phyloP scores from a whole-genome alignment of 805 yeast species.

The Wickerhamiella nectarea region DNA sequence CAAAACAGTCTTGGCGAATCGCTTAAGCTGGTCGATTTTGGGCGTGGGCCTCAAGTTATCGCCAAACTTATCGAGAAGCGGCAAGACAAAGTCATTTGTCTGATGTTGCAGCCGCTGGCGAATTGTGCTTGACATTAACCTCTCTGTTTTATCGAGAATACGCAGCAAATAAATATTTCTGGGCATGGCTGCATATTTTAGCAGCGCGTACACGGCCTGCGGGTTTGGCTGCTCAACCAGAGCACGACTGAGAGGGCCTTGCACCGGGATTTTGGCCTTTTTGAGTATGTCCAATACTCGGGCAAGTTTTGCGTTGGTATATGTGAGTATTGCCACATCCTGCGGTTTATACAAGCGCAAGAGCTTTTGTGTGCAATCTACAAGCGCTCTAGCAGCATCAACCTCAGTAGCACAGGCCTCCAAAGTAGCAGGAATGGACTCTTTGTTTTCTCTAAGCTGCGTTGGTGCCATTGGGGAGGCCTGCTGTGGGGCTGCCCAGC shows the following conservation, averaged over 20 bases:
- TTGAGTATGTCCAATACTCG: not conserved
- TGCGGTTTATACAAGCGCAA: not conserved
- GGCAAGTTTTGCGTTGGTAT: constrained; percentile 1
- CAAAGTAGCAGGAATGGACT: no score
- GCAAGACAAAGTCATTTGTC: not conserved
- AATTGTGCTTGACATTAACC: not conserved
- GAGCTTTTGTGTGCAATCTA: not conserved
- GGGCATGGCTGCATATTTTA: not conserved
- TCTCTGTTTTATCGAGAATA: constrained; percentile 23
- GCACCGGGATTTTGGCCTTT: not conserved
- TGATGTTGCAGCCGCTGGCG: not conserved
- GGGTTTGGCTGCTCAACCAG: not conserved
- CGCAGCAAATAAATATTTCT: not conserved
- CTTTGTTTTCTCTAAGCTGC: no score
- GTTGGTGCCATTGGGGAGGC: no score
- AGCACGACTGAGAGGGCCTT: not conserved
- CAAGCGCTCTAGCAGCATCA: no score
- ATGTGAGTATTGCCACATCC: not conserved
- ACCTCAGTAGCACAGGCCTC: no score
- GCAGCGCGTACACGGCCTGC: not conserved
- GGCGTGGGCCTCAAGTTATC: constrained; percentile 12
- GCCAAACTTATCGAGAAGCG: not conserved
- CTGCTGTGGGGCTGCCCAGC: constrained; percentile 8
- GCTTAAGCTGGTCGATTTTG: not conserved
- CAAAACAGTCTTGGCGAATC: not conserved